Conservation (phyloP, 805 yeast species). For the Saturnispora serradocipensis region DNA sequence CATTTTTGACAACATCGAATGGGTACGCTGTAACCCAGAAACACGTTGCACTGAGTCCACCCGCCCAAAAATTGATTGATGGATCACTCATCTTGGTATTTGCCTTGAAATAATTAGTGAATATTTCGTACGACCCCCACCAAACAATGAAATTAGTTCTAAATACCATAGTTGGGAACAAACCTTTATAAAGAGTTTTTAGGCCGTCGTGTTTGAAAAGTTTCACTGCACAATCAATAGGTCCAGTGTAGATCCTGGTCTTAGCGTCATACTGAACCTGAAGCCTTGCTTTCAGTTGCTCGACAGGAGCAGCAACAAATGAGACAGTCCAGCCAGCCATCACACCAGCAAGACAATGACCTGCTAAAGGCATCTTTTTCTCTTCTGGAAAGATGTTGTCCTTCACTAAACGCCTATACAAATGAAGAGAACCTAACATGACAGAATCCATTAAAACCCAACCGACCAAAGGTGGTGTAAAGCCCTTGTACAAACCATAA, state of each 20-base stretch:
- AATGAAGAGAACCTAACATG: conserved; percentile 78
- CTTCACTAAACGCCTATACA: conserved; percentile 60
- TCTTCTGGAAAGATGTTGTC: conserved; percentile 55
- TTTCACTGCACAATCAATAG: conserved; percentile 62
- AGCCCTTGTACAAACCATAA: conserved; percentile 77
- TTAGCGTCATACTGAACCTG: conserved; percentile 85
- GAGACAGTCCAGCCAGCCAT: conserved; percentile 93
- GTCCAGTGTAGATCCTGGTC: conserved; percentile 61
- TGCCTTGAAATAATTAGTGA: conserved; percentile 58
- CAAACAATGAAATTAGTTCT: conserved; percentile 80
- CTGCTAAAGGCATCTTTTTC: conserved; percentile 57
- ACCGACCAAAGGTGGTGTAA: conserved; percentile 87
- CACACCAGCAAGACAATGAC: conserved; percentile 63
- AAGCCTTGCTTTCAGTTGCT: conserved; percentile 76
- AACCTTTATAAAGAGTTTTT: conserved; percentile 69
- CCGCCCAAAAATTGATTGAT: conserved; percentile 81
- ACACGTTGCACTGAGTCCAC: conserved; percentile 78
- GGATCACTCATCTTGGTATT: conserved; percentile 60
- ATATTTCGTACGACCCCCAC: conserved; percentile 89
- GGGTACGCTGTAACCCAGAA: conserved; percentile 91
- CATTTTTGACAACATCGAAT: conserved; percentile 80
- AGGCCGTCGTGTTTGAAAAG: conserved; percentile 54
- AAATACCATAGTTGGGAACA: conserved; percentile 79
- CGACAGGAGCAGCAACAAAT: conserved; percentile 93
- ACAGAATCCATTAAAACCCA: conserved; percentile 93